Conservation (phyloP, 1,284 basidiomycete species). For the Cutaneotrichosporon daszewskae region DNA sequence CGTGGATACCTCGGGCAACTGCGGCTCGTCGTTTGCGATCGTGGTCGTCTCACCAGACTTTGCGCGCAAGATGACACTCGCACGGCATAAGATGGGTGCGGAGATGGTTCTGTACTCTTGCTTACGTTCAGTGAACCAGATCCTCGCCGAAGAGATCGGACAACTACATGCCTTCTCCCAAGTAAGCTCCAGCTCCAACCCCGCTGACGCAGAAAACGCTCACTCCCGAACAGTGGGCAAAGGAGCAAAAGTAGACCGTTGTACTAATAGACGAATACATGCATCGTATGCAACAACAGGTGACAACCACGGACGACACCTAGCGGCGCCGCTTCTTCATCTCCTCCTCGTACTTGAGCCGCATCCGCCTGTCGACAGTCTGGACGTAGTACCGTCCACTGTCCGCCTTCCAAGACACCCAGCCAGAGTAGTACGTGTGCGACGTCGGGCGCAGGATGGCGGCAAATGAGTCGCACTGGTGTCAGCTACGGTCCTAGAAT, state of each 20-base stretch:
- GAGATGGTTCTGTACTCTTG: too few species aligned
- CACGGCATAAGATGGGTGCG: conserved; percentile 45
- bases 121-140: conserved; percentile 35
- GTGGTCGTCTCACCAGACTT: conserved; percentile 45
- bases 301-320: neutral
- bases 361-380: conserved; percentile 33
- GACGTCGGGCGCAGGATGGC: conserved; percentile 33
- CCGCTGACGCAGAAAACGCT: conserved; percentile 35
- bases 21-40: conserved; percentile 44
- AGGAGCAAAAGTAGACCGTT: conserved; percentile 22
- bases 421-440: conserved; percentile 37
- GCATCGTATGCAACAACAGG: neutral
- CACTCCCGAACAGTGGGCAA: conserved; percentile 45
- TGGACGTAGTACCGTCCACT: conserved; percentile 39
- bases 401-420: conserved; percentile 46
- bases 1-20: conserved; percentile 43
- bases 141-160: conserved; percentile 42
- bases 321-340: conserved; percentile 18
- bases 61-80: conserved; percentile 43
- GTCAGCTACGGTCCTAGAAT: neutral
- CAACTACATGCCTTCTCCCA: conserved; percentile 46
- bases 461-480: conserved; percentile 42
- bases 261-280: neutral
- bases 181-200: conserved; percentile 19
- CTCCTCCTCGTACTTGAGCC: conserved; percentile 36